Conservation (phyloP, 2,329 filamentous ascomycete genomes). For the Ascochyta koolunga region DNA sequence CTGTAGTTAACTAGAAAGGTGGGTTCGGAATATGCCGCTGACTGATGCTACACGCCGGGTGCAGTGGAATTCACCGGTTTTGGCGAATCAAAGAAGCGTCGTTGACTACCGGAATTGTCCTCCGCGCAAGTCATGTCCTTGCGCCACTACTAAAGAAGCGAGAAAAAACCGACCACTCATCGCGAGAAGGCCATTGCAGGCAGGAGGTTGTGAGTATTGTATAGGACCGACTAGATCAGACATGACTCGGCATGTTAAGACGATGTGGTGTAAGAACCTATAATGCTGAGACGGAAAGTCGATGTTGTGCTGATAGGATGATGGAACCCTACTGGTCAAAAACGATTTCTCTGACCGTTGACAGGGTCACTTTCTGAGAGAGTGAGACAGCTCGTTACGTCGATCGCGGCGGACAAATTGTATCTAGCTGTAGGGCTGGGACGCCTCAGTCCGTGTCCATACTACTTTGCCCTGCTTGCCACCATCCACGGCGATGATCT, state of each 20-base stretch:
- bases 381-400: not conserved
- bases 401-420: too few species aligned
- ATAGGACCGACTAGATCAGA: not conserved
- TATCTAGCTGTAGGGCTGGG: slow-evolving; percentile 5
- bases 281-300: slow-evolving; percentile 1
- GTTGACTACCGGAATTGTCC: not conserved
- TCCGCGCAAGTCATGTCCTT: slow-evolving; percentile 4
- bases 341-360: not conserved
- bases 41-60: not conserved
- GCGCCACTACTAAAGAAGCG: not conserved
- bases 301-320: not conserved
- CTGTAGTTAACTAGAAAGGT: not conserved
- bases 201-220: too few species aligned
- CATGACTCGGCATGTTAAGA: not conserved
- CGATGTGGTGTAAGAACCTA: not conserved
- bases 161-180: not conserved
- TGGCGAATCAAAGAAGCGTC: slow-evolving; percentile 5
- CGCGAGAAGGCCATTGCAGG: not conserved
- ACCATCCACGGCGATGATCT: slow-evolving; percentile 54
- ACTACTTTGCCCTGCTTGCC: slow-evolving; percentile 55
- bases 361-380: not conserved
- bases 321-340: not conserved
- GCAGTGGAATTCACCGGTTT: not conserved
- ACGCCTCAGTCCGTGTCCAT: slow-evolving; percentile 46
- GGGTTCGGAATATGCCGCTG: not conserved